Percentiles rank a stretch among this genome's conserved stretches.
phyloP scores from a whole-genome alignment of 371 early-diverging fungal species.

The Rhizopus sp. region DNA sequence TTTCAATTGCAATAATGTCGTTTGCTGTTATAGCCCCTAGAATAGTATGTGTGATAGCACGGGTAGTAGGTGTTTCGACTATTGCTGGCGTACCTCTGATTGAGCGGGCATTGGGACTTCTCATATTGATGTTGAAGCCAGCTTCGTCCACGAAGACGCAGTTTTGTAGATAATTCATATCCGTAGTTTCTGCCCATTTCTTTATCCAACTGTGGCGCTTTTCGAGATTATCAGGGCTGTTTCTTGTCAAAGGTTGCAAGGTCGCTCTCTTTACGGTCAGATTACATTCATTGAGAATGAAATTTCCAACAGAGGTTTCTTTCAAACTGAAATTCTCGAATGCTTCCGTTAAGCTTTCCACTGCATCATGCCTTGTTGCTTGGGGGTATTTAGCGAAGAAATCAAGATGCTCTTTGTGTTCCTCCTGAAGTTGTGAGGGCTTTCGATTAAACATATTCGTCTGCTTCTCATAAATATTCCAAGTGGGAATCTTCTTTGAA shows the following conservation, averaged over 20 bases:
- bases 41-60: conserved; percentile 12
- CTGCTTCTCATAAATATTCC: conserved; percentile 17
- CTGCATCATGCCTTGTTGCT: too few relatives aligned
- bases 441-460: conserved; percentile 11
- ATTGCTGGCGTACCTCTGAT: conserved; percentile 16
- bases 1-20: conserved; percentile 8
- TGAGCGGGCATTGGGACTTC: conserved; percentile 10
- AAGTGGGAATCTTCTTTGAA: conserved; percentile 16
- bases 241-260: too few relatives aligned
- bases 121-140: conserved; percentile 19
- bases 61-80: conserved; percentile 11
- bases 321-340: too few relatives aligned
- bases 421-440: conserved; percentile 9
- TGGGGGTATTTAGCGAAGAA: conserved; percentile 14
- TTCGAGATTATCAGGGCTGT: background rate
- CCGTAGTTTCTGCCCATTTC: conserved; percentile 4
- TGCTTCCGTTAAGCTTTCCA: too few relatives aligned
- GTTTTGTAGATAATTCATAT: conserved; percentile 18
- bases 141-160: conserved; percentile 20
- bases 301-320: too few relatives aligned
- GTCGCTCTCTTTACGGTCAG: too few relatives aligned
- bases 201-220: conserved; percentile 2
- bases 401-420: conserved; percentile 12
- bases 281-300: too few relatives aligned
- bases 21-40: conserved; percentile 12